Percentiles rank a stretch among this genome's conserved stretches.
Evolutionary conservation across 306 rosid species (phyloP).

Genomic region (Acacia crassicarpa): DNA sequence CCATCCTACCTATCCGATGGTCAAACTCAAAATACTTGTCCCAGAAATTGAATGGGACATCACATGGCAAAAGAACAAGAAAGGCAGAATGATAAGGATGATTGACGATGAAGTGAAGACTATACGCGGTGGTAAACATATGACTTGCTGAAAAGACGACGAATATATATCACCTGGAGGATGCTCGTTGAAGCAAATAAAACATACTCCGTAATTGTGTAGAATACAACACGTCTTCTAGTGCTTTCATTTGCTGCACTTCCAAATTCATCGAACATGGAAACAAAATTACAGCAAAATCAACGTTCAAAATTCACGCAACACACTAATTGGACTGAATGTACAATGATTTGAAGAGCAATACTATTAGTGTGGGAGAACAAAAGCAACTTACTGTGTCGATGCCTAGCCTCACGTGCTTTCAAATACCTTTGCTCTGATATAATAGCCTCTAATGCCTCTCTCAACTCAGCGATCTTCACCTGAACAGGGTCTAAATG

Average conservation of each 20-base stretch:
- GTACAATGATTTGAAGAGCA: not conserved
- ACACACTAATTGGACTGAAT: not conserved
- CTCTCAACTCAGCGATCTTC: slow-evolving; percentile 71
- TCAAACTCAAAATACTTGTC: not conserved
- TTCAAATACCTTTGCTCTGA: slow-evolving; percentile 85
- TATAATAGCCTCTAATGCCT: slow-evolving; percentile 61
- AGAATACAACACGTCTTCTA: slow-evolving; percentile 44
- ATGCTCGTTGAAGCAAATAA: slow-evolving; percentile 39
- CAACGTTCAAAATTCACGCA: not conserved
- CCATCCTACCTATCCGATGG: not conserved
- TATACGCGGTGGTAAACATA: slow-evolving; percentile 39
- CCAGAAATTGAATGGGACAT: not conserved
- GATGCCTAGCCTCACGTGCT: slow-evolving; percentile 89
- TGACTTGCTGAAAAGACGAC: slow-evolving; percentile 52
- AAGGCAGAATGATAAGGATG: not conserved
- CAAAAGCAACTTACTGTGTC: slow-evolving; percentile 66
- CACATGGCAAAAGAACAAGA: not conserved
- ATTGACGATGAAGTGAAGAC: not conserved
- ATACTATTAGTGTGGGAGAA: not conserved
- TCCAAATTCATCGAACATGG: not conserved
- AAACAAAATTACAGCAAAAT: not conserved
- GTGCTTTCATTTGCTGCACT: slow-evolving; percentile 49
- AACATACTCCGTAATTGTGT: slow-evolving; percentile 40
- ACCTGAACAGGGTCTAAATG: slow-evolving; percentile 72
- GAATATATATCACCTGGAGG: slow-evolving; percentile 48